Base-by-base conservation (phyloP, 305 asterid species). In the Fraxinus paxiana region DNA sequence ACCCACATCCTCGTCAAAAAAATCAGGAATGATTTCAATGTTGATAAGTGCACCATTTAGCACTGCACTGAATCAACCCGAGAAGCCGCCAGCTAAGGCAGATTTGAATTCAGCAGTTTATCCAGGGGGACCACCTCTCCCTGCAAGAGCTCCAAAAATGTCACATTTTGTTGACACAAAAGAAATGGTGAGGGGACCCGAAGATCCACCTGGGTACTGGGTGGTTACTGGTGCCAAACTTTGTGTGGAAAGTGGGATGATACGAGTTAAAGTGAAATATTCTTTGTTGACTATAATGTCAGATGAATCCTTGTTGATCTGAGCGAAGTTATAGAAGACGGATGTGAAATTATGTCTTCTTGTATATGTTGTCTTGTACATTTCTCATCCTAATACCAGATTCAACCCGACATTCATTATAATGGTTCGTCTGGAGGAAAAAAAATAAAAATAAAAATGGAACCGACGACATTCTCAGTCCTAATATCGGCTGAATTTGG, bases 151-250 rank as follows among this genome's bases (percentile, higher is more conserved):
- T 30, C 98, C 98, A 0, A 95, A 89, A 84, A 91, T 95, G 97
- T 84, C 94, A 0, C 89, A 87, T 74, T 93, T 95, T 82, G 98
- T 92, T 1, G 97, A 93, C 54, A 90, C 92, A 0, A 90, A 87
- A 56, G 98, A 95, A 76, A 92, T 93, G 98, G 90, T 91, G 77
- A 84, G 98, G 86, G 98, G 98, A 1, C 97, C 98, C 0, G 98
- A 91, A 84, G 92, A 90, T 84, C 74, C 90, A 0, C 98, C 98
- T 0, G 98, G 98, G 35, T 91, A 93, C 72, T 95, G 98, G 98
- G 97, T 91, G 82, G 94, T 90, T 15, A 93, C 94, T 0, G 98
- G 98, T 0, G 98, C 92, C 5, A 95, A 92, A 82, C 92, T 95
- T 2, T 91, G 98, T 31, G 97, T 92, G 0, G 98, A 93, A 83